These are phyloP conservation scores for Euphrasia confusa DNA, from an alignment of 257 asterid species.

Conservation along the genomic window DNA sequence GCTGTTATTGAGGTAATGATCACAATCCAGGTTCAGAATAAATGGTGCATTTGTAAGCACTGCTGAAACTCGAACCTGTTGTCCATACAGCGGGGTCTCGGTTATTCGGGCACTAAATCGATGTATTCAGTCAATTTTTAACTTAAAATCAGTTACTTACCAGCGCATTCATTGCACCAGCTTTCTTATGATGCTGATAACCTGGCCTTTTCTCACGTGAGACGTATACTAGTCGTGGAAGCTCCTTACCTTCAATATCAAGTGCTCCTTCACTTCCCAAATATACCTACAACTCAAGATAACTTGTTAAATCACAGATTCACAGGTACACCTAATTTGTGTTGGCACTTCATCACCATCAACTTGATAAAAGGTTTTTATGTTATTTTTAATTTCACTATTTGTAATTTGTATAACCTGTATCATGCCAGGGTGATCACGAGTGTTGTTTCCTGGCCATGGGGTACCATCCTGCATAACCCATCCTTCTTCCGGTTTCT, in stretches of 20 bases:
- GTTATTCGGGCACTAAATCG: background rate
- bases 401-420: slow-evolving; percentile 38
- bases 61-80: slow-evolving; percentile 75
- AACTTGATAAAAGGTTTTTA: background rate
- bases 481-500: slow-evolving; percentile 94
- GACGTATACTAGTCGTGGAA: slow-evolving; percentile 71
- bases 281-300: slow-evolving; percentile 45
- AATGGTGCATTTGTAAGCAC: slow-evolving; percentile 82
- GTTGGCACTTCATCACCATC: background rate
- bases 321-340: background rate
- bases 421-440: slow-evolving; percentile 92
- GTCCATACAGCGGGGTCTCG: slow-evolving; percentile 1
- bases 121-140: background rate
- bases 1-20: slow-evolving; percentile 82
- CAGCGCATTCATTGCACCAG: slow-evolving; percentile 84
- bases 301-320: slow-evolving; percentile 11
- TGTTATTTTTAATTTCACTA: background rate
- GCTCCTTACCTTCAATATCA: slow-evolving; percentile 79
- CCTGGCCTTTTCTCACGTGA: slow-evolving; percentile 89
- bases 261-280: slow-evolving; percentile 88
- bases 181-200: slow-evolving; percentile 79
- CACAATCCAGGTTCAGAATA: slow-evolving; percentile 83
- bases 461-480: slow-evolving; percentile 88
- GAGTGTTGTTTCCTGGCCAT: slow-evolving; percentile 85
- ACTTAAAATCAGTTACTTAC: slow-evolving; percentile 32